Conservation (phyloP, 2,329 filamentous ascomycete genomes). For the Pseudocercospora pini-densiflorae region DNA sequence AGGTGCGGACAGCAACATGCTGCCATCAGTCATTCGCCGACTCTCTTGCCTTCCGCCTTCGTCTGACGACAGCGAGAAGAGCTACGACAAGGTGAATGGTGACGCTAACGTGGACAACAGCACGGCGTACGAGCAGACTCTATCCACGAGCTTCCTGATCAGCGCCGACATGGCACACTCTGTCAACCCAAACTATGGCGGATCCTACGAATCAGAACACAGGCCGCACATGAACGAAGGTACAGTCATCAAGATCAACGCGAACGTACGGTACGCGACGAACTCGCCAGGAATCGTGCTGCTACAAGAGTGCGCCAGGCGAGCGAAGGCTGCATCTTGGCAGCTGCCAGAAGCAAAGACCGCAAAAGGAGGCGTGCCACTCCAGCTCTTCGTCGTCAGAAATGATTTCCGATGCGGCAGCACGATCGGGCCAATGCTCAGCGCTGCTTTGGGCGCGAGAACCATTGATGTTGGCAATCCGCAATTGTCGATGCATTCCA, state of each 20-base stretch:
- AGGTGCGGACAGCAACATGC: constrained; percentile 88
- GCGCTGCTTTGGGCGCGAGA: constrained; percentile 80
- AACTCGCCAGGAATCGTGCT: constrained; percentile 95
- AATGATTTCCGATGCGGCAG: constrained; percentile 95
- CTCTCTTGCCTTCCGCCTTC: constrained; percentile 77
- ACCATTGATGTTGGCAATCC: constrained; percentile 94
- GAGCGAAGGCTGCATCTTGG: constrained; percentile 51
- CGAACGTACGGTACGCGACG: constrained; percentile 95
- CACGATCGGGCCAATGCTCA: constrained; percentile 97
- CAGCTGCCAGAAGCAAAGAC: constrained; percentile 41
- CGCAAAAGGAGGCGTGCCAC: constrained; percentile 72
- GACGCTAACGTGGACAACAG: constrained; percentile 60
- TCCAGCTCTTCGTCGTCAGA: constrained; percentile 94
- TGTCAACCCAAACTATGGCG: constrained; percentile 91
- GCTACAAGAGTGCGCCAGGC: constrained; percentile 79
- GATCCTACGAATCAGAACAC: constrained; percentile 90
- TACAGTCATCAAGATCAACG: constrained; percentile 96
- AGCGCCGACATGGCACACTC: constrained; percentile 98
- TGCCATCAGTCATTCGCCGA: constrained; percentile 84
- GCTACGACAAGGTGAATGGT: constrained; percentile 65
- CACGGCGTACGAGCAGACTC: constrained; percentile 91
- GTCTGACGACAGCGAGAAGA: constrained; percentile 61
- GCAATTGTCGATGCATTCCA: constrained; percentile 96
- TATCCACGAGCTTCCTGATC: constrained; percentile 88
- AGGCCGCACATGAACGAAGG: constrained; percentile 95